These are phyloP conservation scores for Sutorius eximius DNA, from an alignment of 1,284 basidiomycete species.

Conservation along the genomic window DNA sequence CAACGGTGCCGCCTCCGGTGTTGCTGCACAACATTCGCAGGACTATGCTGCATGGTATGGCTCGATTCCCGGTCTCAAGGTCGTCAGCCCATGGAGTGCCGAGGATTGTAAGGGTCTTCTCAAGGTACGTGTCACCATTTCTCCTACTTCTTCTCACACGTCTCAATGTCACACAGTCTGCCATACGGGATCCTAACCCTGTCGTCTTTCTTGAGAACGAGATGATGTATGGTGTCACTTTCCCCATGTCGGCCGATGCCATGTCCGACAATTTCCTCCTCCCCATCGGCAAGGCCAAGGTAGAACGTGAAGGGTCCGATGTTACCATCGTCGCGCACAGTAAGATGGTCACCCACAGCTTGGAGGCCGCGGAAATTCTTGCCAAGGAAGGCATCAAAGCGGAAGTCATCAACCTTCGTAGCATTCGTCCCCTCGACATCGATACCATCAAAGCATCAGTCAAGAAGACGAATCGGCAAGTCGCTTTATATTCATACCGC, in stretches of 20 bases:
- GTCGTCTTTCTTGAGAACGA: conserved; percentile 99
- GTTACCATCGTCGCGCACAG: conserved; percentile 97
- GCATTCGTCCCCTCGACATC: conserved; percentile 94
- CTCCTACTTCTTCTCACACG: conserved; percentile 1
- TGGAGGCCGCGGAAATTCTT: conserved; percentile 91
- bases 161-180: conserved; percentile 54
- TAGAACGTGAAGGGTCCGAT: conserved; percentile 92
- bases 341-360: conserved; percentile 90
- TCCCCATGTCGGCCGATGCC: conserved; percentile 94
- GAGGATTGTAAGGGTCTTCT: conserved; percentile 98
- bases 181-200: conserved; percentile 98
- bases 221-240: conserved; percentile 96
- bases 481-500: background rate
- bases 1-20: conserved; percentile 97
- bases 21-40: conserved; percentile 92
- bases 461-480: conserved; percentile 95
- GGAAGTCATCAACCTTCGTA: conserved; percentile 97
- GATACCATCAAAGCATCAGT: conserved; percentile 94
- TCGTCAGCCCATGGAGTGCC: conserved; percentile 94
- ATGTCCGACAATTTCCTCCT: conserved; percentile 94
- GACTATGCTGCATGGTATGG: conserved; percentile 97
- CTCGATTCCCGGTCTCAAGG: conserved; percentile 94
- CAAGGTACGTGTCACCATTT: conserved; percentile 58
- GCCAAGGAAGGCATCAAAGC: conserved; percentile 97
- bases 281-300: conserved; percentile 97